These are phyloP conservation scores for Phytophthora pistaciae DNA, from an alignment of 352 stramenopile genomes.

Conservation along the genomic window DNA sequence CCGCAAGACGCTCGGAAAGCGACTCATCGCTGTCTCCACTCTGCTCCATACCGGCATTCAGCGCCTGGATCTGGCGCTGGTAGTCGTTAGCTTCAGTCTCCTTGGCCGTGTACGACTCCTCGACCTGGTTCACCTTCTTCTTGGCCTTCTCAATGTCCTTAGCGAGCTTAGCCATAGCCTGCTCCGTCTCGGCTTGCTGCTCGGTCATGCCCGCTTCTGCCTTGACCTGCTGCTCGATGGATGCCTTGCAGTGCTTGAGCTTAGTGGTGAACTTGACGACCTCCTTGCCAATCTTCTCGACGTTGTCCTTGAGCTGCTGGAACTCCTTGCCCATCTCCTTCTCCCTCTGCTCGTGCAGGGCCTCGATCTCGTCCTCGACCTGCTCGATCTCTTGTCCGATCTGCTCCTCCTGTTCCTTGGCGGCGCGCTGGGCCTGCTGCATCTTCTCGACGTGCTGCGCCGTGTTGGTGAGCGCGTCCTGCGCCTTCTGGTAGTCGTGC, in stretches of 20 bases:
- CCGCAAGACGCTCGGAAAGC: constrained; percentile 74
- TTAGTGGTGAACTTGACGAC: constrained; percentile 89
- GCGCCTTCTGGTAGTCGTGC: constrained; percentile 93
- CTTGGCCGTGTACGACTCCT: constrained; percentile 59
- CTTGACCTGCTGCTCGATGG: constrained; percentile 74
- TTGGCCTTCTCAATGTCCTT: constrained; percentile 84
- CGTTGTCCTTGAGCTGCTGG: constrained; percentile 82
- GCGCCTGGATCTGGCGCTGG: constrained; percentile 84
- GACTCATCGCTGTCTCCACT: constrained; percentile 80
- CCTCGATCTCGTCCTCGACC: constrained; percentile 88
- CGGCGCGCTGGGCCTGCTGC: constrained; percentile 86
- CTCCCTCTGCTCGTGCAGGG: constrained; percentile 78
- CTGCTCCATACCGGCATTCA: constrained; percentile 90
- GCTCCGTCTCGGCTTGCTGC: constrained; percentile 81
- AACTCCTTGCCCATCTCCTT: constrained; percentile 90
- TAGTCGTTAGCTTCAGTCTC: constrained; percentile 76
- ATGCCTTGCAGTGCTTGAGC: constrained; percentile 74
- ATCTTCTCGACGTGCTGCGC: constrained; percentile 91
- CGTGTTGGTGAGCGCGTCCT: constrained; percentile 88
- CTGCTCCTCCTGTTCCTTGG: constrained; percentile 55
- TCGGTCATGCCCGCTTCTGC: constrained; percentile 69
- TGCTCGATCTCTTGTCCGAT: constrained; percentile 75
- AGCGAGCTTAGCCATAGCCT: constrained; percentile 82
- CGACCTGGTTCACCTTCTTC: constrained; percentile 64
- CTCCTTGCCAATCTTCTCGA: constrained; percentile 83